Conservation (phyloP, 495 filamentous ascomycete genomes). For the Penicillium pancosmium region DNA sequence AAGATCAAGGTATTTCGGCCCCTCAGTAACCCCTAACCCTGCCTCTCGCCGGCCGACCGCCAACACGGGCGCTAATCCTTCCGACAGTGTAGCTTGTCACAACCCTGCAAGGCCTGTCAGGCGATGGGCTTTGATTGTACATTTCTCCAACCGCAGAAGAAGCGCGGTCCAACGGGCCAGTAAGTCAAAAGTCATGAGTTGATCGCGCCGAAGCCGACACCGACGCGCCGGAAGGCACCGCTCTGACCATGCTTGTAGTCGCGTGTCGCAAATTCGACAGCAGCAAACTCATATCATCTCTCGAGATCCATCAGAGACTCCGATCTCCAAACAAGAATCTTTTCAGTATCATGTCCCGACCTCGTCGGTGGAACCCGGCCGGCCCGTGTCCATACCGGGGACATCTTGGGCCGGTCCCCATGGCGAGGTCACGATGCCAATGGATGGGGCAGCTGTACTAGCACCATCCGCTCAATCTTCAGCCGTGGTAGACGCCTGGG, state of each 20-base stretch:
- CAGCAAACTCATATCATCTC: slow-evolving; percentile 35
- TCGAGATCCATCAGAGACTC: slow-evolving; percentile 18
- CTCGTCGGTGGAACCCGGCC: slow-evolving; percentile 24
- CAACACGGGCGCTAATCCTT: slow-evolving; percentile 19
- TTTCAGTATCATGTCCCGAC: slow-evolving; percentile 27
- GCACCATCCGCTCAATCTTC: slow-evolving; percentile 22
- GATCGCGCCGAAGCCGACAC: no score
- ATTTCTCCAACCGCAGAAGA: slow-evolving; percentile 48
- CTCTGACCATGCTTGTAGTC: slow-evolving; percentile 26
- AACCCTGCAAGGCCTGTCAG: slow-evolving; percentile 42
- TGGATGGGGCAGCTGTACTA: slow-evolving; percentile 25
- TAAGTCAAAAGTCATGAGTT: slow-evolving; percentile 25
- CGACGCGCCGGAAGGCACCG: slow-evolving; percentile 3
- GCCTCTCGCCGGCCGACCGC: not conserved
- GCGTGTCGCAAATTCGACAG: slow-evolving; percentile 46
- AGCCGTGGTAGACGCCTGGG: slow-evolving; percentile 26
- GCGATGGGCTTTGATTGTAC: slow-evolving; percentile 50
- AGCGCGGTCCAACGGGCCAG: slow-evolving; percentile 45
- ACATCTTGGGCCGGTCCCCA: slow-evolving; percentile 25
- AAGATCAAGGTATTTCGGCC: slow-evolving; percentile 42
- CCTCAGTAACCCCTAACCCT: slow-evolving; percentile 9
- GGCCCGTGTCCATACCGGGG: slow-evolving; percentile 24
- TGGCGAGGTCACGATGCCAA: slow-evolving; percentile 24
- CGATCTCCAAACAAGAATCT: slow-evolving; percentile 19
- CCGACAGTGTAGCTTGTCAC: slow-evolving; percentile 43